Conservation (phyloP, 2,329 filamentous ascomycete species). For the Onygena corvina region DNA sequence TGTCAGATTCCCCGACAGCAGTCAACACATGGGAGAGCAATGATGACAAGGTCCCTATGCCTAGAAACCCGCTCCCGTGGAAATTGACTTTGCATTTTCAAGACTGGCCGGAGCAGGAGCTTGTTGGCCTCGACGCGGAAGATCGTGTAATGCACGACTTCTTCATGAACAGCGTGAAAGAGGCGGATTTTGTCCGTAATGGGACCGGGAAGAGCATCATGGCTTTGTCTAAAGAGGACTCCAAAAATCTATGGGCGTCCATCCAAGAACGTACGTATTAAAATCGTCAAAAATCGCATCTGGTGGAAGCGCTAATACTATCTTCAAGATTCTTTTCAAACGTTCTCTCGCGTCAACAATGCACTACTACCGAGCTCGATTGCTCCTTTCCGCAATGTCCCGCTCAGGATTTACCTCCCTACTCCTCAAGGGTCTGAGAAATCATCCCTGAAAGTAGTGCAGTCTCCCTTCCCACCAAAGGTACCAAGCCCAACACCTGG, state of each 20-base stretch:
- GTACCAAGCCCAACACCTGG: slow-evolving; percentile 22
- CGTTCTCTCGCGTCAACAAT: slow-evolving; percentile 62
- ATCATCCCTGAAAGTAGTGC: slow-evolving; percentile 53
- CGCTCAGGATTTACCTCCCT: slow-evolving; percentile 75
- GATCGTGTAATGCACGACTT: slow-evolving; percentile 50
- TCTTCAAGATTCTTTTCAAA: slow-evolving; percentile 33
- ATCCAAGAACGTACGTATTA: slow-evolving; percentile 54
- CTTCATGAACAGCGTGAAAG: slow-evolving; percentile 59
- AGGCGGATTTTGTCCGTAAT: slow-evolving; percentile 78
- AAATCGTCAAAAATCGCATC: background rate
- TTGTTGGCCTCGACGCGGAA: slow-evolving; percentile 45
- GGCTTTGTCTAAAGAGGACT: slow-evolving; percentile 73
- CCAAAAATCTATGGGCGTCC: slow-evolving; percentile 67
- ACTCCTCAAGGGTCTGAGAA: slow-evolving; percentile 44
- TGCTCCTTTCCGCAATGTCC: slow-evolving; percentile 66
- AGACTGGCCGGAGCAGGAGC: slow-evolving; percentile 46
- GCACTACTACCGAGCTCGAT: slow-evolving; percentile 59
- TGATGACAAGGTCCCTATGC: background rate
- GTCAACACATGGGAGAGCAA: slow-evolving; percentile 16
- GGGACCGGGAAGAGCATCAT: slow-evolving; percentile 84
- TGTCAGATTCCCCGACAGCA: slow-evolving; percentile 21
- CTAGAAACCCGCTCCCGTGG: slow-evolving; percentile 46
- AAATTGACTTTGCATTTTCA: slow-evolving; percentile 50
- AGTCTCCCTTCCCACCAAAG: slow-evolving; percentile 54
- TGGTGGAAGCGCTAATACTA: background rate